Conservation (phyloP, 208 protist genomes). For the Tritrichomonas foetus region DNA sequence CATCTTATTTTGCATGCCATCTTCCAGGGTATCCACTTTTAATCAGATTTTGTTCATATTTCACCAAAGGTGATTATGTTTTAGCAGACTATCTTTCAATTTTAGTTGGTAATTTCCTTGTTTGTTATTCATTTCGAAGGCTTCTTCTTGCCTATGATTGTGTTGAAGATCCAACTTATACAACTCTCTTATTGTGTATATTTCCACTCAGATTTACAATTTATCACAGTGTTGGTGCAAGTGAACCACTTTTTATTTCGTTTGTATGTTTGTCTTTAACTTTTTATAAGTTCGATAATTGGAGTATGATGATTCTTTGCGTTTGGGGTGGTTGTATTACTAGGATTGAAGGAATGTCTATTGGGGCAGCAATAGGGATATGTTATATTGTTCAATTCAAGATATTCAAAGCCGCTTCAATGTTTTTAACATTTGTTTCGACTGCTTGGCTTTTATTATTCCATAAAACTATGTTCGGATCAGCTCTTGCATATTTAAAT, state of each 20-base stretch:
- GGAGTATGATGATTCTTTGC: background rate
- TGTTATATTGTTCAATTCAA: background rate
- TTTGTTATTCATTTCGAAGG: background rate
- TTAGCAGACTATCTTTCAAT: background rate
- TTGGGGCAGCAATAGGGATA: background rate
- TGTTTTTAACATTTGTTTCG: constrained; percentile 28
- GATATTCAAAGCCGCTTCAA: background rate
- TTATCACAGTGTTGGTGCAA: background rate
- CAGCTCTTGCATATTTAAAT: background rate
- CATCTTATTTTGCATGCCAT: constrained; percentile 39
- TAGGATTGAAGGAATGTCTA: constrained; percentile 2
- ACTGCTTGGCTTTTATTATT: background rate
- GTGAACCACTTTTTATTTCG: background rate
- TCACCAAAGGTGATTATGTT: background rate
- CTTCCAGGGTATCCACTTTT: constrained; percentile 27
- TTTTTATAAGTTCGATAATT: background rate
- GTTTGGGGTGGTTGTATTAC: constrained; percentile 5
- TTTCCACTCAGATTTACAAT: background rate
- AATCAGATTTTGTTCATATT: background rate
- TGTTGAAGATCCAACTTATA: background rate
- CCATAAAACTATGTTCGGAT: background rate
- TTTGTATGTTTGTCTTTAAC: background rate
- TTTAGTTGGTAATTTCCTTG: background rate
- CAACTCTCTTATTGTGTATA: background rate
- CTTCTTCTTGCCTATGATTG: background rate